A percentile compares a stretch with the other conserved stretches of the same genome.
Conservation (phyloP, 2,329 filamentous ascomycete genomes). For the Fusarium sacchari region DNA sequence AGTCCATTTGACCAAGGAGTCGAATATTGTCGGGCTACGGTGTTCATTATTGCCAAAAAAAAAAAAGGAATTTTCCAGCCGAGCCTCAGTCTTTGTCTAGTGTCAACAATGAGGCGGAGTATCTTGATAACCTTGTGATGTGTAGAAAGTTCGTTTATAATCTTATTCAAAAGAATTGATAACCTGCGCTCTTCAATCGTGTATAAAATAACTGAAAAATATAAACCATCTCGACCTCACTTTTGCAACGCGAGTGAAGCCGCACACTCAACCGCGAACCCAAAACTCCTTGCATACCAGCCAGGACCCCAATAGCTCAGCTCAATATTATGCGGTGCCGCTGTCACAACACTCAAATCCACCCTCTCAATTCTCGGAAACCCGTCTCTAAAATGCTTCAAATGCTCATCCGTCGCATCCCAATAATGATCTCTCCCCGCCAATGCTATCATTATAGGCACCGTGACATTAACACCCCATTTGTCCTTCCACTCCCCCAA, state of each 20-base stretch:
- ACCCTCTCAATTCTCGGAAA: slow-evolving; percentile 26
- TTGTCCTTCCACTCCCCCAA: slow-evolving; percentile 29
- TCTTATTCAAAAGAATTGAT: not conserved
- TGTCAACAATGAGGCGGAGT: no score
- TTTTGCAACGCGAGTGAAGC: slow-evolving; percentile 1
- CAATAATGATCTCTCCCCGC: slow-evolving; percentile 28
- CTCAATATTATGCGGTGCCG: slow-evolving; percentile 36
- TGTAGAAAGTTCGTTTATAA: not conserved
- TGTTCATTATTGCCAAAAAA: accelerated
- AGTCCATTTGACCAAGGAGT: not conserved
- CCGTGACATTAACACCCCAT: slow-evolving; percentile 26
- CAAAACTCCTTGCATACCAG: slow-evolving; percentile 36
- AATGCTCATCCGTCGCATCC: slow-evolving; percentile 32
- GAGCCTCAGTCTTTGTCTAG: no score
- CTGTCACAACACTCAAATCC: slow-evolving; percentile 28
- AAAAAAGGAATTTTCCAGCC: no score
- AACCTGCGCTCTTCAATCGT: accelerated
- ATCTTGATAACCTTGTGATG: accelerated
- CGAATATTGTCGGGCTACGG: no score
- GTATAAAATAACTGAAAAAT: not conserved
- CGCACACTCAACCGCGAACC: slow-evolving; percentile 36
- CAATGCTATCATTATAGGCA: slow-evolving; percentile 30
- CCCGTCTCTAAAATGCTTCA: slow-evolving; percentile 11
- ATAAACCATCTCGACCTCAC: not conserved
- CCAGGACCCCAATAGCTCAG: slow-evolving; percentile 34